Conservation (phyloP, 495 filamentous ascomycete species). For the Podospora bellae-mahoneyi region DNA sequence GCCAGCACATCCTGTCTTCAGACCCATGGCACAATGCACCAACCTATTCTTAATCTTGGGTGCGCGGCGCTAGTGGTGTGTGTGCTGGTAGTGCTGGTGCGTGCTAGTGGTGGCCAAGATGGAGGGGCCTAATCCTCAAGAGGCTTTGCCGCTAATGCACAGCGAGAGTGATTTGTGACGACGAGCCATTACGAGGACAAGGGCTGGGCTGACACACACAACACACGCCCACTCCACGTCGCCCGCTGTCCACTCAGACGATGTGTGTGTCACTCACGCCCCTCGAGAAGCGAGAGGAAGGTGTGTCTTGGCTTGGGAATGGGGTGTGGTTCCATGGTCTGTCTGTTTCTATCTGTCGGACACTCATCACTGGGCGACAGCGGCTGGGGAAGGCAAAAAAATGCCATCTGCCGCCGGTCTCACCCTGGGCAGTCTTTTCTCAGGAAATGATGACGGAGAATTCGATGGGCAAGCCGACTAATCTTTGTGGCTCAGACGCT, state of each 20-base stretch:
- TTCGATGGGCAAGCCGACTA: neutral
- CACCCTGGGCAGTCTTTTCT: neutral
- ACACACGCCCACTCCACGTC: slow-evolving; percentile 23
- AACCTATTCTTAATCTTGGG: slow-evolving; percentile 38
- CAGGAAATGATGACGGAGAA: neutral
- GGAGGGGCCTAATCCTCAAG: slow-evolving; percentile 22
- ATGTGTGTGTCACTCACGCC: slow-evolving; percentile 32
- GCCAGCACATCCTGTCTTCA: slow-evolving; percentile 30
- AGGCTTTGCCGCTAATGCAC: slow-evolving; percentile 33
- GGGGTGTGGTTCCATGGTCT: slow-evolving; percentile 2
- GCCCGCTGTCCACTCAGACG: slow-evolving; percentile 17
- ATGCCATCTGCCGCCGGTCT: slow-evolving; percentile 8
- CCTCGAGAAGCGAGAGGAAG: neutral
- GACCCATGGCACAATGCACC: slow-evolving; percentile 31
- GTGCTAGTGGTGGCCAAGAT: slow-evolving; percentile 19
- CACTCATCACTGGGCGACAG: slow-evolving; percentile 10
- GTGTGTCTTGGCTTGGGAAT: neutral
- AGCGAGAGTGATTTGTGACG: slow-evolving; percentile 34
- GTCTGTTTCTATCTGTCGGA: slow-evolving; percentile 5
- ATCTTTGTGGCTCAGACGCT: neutral
- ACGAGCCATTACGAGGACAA: slow-evolving; percentile 31
- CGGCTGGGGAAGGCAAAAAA: slow-evolving; percentile 27
- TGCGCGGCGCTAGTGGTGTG: slow-evolving; percentile 32
- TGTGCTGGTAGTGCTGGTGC: slow-evolving; percentile 9
- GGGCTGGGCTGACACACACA: slow-evolving; percentile 38